Evolutionary conservation across 768 basidiomycete genomes (phyloP).

Genomic region (Antrodiella citrinella): DNA sequence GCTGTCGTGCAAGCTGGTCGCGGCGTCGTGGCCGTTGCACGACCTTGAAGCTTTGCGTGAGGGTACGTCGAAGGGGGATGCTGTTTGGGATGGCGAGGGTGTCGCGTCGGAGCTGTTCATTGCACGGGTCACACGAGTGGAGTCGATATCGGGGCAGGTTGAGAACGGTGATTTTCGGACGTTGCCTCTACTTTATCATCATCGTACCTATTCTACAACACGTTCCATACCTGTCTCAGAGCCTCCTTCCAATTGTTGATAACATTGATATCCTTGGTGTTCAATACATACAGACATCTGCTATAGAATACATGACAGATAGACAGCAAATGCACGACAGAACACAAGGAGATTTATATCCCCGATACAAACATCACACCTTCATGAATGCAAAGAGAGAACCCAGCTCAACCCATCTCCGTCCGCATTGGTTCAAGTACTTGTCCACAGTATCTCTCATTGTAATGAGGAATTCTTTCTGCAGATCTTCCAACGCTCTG

Average conservation of each 20-base stretch:
- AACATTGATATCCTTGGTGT: neutral
- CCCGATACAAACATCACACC: slow-evolving; percentile 25
- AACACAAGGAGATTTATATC: neutral
- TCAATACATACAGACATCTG: neutral
- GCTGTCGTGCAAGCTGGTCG: slow-evolving; percentile 62
- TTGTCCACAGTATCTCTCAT: slow-evolving; percentile 58
- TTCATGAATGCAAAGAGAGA: slow-evolving; percentile 80
- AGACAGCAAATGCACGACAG: neutral
- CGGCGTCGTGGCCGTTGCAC: slow-evolving; percentile 51
- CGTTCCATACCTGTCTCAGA: slow-evolving; percentile 6
- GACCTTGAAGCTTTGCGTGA: slow-evolving; percentile 34
- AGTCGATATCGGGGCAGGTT: slow-evolving; percentile 27
- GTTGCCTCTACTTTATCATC: slow-evolving; percentile 59
- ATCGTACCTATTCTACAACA: slow-evolving; percentile 45
- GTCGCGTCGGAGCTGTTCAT: slow-evolving; percentile 69
- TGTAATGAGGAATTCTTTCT: slow-evolving; percentile 40
- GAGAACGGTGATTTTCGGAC: slow-evolving; percentile 21
- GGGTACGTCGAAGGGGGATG: slow-evolving; percentile 5
- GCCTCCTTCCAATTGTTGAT: neutral
- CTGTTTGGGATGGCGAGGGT: slow-evolving; percentile 23
- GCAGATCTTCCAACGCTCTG: slow-evolving; percentile 41
- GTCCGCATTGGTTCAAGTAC: slow-evolving; percentile 81
- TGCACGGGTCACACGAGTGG: slow-evolving; percentile 64
- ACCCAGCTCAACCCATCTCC: slow-evolving; percentile 82
- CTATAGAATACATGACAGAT: neutral